phyloP scores from a whole-genome alignment of 306 rosid genomes.

The Dalbergia cultrata region DNA sequence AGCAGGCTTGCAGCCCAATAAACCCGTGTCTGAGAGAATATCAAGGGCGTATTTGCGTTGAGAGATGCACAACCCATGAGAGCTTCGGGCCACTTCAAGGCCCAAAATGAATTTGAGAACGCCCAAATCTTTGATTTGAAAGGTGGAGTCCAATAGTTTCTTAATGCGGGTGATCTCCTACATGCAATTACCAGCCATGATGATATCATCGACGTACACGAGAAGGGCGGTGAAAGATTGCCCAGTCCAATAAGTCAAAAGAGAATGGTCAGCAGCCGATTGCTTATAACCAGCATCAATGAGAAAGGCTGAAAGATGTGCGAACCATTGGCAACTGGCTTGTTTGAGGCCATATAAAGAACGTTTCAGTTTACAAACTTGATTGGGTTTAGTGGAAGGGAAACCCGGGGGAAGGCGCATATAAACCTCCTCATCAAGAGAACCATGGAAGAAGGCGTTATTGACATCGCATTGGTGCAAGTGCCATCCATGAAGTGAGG shows the following conservation, averaged over 20 bases:
- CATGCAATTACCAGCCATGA: not conserved
- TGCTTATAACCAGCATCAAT: not conserved
- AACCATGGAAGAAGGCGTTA: not conserved
- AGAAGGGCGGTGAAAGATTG: not conserved
- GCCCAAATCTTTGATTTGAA: not conserved
- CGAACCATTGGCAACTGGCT: not conserved
- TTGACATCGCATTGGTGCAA: not conserved
- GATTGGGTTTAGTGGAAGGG: not conserved
- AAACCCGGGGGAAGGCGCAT: not conserved
- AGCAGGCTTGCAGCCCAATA: not conserved
- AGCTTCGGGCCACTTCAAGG: not conserved
- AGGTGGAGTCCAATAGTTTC: no score
- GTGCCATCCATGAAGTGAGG: not conserved
- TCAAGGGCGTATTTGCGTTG: not conserved
- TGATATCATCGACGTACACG: not conserved
- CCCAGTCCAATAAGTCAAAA: no score
- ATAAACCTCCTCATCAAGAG: not conserved
- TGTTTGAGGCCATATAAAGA: not conserved
- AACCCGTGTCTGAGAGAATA: not conserved
- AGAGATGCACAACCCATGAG: no score
- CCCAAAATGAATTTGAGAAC: not conserved
- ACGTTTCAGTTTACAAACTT: not conserved
- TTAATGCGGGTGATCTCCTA: no score
- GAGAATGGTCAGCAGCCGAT: not conserved
- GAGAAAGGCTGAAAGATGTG: not conserved